Percentiles rank a stretch among this genome's conserved stretches.
These are phyloP conservation scores for Diaporthe sp. DNA, from an alignment of 2,329 filamentous ascomycete species.

Conservation along the genomic window DNA sequence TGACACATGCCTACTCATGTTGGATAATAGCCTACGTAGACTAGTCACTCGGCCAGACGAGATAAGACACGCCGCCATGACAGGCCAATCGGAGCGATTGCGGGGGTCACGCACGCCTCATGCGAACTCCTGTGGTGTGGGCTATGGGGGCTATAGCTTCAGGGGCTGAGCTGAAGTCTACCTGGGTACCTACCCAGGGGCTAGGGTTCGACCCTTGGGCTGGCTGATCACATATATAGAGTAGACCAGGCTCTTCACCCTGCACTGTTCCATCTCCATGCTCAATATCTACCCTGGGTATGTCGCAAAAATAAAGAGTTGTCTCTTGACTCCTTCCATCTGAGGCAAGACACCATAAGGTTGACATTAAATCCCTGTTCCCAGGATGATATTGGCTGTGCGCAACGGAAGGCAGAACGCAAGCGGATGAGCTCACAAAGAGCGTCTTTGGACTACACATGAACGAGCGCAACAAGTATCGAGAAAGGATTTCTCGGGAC, in stretches of 20 bases:
- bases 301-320: too few species aligned
- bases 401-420: not conserved
- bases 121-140: constrained; percentile 16
- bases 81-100: constrained; percentile 29
- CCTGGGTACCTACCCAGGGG: not conserved
- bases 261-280: too few species aligned
- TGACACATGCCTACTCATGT: constrained; percentile 25
- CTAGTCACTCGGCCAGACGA: constrained; percentile 25
- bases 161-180: not conserved
- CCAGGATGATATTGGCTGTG: not conserved
- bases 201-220: constrained; percentile 1
- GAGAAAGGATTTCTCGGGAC: not conserved
- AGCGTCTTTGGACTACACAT: not conserved
- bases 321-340: not conserved
- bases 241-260: not conserved
- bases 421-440: not conserved
- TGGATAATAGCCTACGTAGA: constrained; percentile 8
- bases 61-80: constrained; percentile 12
- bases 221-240: not conserved
- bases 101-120: not conserved
- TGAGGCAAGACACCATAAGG: too few species aligned
- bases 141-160: not conserved
- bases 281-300: not conserved
- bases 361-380: not conserved
- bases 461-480: not conserved